These are phyloP conservation scores for Postia placenta DNA, from an alignment of 768 basidiomycete species.

Conservation along the genomic window DNA sequence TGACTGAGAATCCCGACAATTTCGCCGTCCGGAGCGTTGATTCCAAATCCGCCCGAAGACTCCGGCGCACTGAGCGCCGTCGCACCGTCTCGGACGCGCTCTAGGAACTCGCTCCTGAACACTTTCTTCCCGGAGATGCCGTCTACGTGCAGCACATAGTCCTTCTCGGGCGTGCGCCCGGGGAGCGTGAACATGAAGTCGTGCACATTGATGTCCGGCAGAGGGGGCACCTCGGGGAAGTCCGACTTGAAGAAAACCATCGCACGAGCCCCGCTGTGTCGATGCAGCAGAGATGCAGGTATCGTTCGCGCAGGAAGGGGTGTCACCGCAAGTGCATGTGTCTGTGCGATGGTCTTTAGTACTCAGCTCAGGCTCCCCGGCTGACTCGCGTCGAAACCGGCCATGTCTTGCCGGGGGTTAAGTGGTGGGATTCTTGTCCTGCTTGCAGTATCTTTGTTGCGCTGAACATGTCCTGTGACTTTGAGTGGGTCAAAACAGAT, in stretches of 20 bases:
- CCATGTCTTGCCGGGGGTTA: no score
- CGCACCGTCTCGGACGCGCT: constrained; percentile 46
- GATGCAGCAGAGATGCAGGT: no score
- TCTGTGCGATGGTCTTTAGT: no score
- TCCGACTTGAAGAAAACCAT: constrained; percentile 53
- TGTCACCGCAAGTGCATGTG: no score
- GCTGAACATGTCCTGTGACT: no score
- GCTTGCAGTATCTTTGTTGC: no score
- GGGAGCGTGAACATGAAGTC: constrained; percentile 39
- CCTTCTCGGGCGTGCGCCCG: constrained; percentile 11
- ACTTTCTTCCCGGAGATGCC: constrained; percentile 41
- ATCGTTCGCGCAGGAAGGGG: no score
- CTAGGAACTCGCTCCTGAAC: constrained; percentile 42
- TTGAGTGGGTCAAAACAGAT: no score
- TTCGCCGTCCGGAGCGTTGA: constrained; percentile 41
- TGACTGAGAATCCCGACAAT: constrained; percentile 67
- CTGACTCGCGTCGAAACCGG: no score
- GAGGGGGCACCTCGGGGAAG: constrained; percentile 44
- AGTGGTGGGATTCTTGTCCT: no score
- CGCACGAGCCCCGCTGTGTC: constrained; percentile 34
- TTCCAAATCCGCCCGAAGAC: constrained; percentile 49
- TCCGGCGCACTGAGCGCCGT: constrained; percentile 42
- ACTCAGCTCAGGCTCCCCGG: no score
- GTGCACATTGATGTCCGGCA: constrained; percentile 49
- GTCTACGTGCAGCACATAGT: constrained; percentile 54